A percentile compares a stretch with the other conserved stretches of the same genome.
Evolutionary conservation across 306 rosid species (phyloP).

Genomic region (Cicer bijugum): DNA sequence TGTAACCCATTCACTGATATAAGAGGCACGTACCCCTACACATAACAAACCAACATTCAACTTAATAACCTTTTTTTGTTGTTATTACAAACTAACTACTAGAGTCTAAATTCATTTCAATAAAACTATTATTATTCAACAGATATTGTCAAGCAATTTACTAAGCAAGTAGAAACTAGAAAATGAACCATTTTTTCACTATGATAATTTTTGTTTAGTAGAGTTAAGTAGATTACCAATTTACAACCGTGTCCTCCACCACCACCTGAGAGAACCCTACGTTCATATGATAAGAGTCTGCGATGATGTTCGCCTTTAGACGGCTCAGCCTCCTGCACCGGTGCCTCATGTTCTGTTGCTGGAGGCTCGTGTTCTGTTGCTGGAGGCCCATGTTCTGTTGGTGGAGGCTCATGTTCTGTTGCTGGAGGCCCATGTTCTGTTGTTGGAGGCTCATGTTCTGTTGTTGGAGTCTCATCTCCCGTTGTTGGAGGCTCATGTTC

Average conservation of each 20-base stretch:
- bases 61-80: neutral
- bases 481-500: neutral
- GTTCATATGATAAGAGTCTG: constrained; percentile 70
- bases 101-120: too few relatives aligned
- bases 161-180: neutral
- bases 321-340: neutral
- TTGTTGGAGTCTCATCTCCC: neutral
- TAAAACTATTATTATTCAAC: too few relatives aligned
- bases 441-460: neutral
- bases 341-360: neutral
- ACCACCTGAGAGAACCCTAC: constrained; percentile 58
- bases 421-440: neutral
- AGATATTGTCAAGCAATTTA: neutral
- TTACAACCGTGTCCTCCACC: constrained; percentile 22
- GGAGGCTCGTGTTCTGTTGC: neutral
- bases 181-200: neutral
- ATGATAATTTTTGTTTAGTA: neutral
- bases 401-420: neutral
- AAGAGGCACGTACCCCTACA: constrained; percentile 72
- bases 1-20: constrained; percentile 79
- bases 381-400: neutral
- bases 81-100: neutral
- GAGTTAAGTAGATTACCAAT: constrained; percentile 46
- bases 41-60: constrained; percentile 21
- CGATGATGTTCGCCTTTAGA: constrained; percentile 48